Conservation (phyloP, 305 asterid species). For the Fraxinus sp. region DNA sequence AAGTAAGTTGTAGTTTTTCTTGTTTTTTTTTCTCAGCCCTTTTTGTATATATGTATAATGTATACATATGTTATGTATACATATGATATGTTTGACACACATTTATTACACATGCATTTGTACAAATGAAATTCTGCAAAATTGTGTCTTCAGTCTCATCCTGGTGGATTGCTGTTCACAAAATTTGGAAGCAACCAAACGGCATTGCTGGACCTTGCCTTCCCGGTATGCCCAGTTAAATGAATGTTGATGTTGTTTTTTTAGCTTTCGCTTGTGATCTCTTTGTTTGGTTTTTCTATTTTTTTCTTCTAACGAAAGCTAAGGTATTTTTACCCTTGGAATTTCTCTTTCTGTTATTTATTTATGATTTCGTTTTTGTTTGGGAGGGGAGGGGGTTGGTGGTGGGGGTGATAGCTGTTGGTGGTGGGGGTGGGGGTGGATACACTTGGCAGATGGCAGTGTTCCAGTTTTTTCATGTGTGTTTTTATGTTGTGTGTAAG, state of each 20-base stretch:
- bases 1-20: slow-evolving; percentile 26
- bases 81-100: too few relatives aligned
- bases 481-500: background rate
- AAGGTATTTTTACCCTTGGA: background rate
- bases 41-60: background rate
- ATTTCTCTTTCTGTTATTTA: background rate
- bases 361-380: background rate
- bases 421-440: background rate
- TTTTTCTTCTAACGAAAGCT: background rate
- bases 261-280: background rate
- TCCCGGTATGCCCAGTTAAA: slow-evolving; percentile 35
- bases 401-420: background rate
- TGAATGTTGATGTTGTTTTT: background rate
- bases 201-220: slow-evolving; percentile 48
- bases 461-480: background rate
- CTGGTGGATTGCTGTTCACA: slow-evolving; percentile 41
- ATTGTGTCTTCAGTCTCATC: slow-evolving; percentile 35
- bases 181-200: slow-evolving; percentile 50
- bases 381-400: background rate
- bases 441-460: background rate
- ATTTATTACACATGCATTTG: background rate
- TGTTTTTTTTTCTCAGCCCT: background rate
- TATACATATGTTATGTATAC: too few relatives aligned
- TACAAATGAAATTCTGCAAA: background rate
- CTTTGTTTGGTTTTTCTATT: background rate